Conservation (phyloP, 257 asterid genomes). For the Penstemon barbatus region DNA sequence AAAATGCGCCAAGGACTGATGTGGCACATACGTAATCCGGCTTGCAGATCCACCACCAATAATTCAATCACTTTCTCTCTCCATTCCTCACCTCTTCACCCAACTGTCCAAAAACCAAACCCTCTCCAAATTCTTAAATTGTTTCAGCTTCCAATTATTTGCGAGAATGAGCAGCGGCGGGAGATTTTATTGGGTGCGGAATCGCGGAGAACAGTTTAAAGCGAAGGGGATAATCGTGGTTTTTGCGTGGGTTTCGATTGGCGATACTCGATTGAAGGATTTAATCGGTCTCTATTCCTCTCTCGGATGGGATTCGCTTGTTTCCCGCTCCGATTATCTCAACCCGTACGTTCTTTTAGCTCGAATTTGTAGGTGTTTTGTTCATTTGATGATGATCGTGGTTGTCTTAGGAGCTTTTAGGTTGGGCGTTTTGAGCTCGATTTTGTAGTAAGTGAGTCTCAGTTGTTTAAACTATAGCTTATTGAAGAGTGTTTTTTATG, state of each 20-base stretch:
- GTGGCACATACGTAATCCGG: slow-evolving; percentile 44
- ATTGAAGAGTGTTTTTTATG: slow-evolving; percentile 2
- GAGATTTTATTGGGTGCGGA: slow-evolving; percentile 62
- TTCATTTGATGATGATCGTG: slow-evolving; percentile 1
- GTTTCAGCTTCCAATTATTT: neutral
- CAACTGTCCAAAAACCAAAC: slow-evolving; percentile 26
- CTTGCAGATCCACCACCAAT: slow-evolving; percentile 38
- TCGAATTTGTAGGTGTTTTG: neutral
- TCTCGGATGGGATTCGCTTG: slow-evolving; percentile 78
- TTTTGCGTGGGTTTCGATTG: slow-evolving; percentile 68
- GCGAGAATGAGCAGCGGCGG: slow-evolving; percentile 51
- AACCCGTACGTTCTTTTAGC: slow-evolving; percentile 53
- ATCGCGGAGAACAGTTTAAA: slow-evolving; percentile 35
- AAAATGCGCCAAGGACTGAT: slow-evolving; percentile 36
- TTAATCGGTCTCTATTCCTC: slow-evolving; percentile 57
- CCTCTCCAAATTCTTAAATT: slow-evolving; percentile 19
- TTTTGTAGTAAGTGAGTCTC: slow-evolving; percentile 1
- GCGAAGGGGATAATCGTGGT: slow-evolving; percentile 64
- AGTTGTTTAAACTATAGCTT: slow-evolving; percentile 16
- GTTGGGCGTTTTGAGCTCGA: slow-evolving; percentile 3
- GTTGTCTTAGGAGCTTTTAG: neutral
- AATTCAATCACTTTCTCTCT: slow-evolving; percentile 29
- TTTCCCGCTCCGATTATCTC: slow-evolving; percentile 75
- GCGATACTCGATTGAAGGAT: slow-evolving; percentile 52
- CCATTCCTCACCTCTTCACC: slow-evolving; percentile 18